Evolutionary conservation across 192 early-diverging fungal species (phyloP), one percentile per base, ranked within the genome.

Genomic region (Coemansia reversa): DNA sequence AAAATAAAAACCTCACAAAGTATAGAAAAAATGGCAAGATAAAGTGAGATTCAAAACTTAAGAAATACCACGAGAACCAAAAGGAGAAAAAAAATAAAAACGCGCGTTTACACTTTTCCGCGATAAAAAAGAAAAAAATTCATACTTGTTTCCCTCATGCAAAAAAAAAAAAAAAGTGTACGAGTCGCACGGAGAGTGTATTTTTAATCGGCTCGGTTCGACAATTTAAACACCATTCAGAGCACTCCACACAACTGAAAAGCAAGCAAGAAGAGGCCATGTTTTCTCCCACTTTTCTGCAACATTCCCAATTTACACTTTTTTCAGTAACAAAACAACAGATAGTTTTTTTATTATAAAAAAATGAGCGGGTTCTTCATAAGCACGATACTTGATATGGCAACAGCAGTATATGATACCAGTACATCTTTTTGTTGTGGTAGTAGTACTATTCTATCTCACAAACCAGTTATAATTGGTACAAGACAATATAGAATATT

Each of bases 401-500:
- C 54, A 14, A 30, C 28, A 27, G 0, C 28, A 2, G 0, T 55
- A 20, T 54, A 24, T 23, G 52, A 25, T 25, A 25, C 52, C 2
- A 29, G 52, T 1, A 7, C 30, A 4, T 9, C 45, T 19, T 45
- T 52, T 29, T 22, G 85, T 84, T 66, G 72, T 82, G 42, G 81
- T 82, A 1, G 85, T 69, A 45, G 28, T 20, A 52, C 2, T 19
- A 53, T n/a, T 53, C 52, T 45, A 0, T 45, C 39, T 16, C 39
- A 39, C 16, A 16, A 60, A 39, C 22, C 76, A 20, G 67, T 89
- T 5, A 72, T 69, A n/a, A 82, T 90, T 42, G 88, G 87, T 69
- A 63, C 82, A 51, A 70, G 83, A 18, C 75, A 76, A 22, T 90
- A 87, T 69, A 82, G 78, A 18, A 74, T 90, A 24, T 55, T 86